Evolutionary conservation across 2,329 filamentous ascomycete genomes (phyloP).

Genomic region (Thelonectria rubi): DNA sequence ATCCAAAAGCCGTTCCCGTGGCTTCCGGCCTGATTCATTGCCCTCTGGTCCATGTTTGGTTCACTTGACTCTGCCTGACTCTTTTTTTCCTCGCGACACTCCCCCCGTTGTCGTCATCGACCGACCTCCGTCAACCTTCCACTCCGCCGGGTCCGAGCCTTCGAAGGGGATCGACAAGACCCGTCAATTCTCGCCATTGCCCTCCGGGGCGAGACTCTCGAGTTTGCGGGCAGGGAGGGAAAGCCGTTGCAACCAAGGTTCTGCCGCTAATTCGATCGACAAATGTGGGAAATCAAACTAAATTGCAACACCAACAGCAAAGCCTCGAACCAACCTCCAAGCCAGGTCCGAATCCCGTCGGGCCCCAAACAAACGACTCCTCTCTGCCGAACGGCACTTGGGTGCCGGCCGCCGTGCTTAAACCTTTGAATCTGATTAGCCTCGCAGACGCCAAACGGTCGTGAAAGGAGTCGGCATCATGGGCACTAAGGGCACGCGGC

Average conservation of each 20-base stretch:
- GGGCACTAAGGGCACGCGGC: neutral
- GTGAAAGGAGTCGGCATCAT: neutral
- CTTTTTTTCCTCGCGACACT: neutral
- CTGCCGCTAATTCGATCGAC: neutral
- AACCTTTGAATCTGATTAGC: neutral
- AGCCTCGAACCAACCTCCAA: neutral
- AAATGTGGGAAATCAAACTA: neutral
- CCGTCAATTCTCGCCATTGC: neutral
- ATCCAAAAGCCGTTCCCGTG: conserved; percentile 3
- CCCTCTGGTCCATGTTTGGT: neutral
- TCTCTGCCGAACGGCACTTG: neutral
- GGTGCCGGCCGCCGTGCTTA: neutral
- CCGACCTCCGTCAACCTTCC: neutral
- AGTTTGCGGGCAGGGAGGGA: no score
- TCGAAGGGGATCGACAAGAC: neutral
- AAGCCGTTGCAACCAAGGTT: neutral
- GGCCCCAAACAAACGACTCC: neutral
- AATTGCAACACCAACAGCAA: neutral
- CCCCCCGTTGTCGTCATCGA: conserved; percentile 10
- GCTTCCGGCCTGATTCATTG: conserved; percentile 11
- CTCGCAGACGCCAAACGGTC: neutral
- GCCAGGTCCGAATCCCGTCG: neutral
- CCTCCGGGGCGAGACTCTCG: no score
- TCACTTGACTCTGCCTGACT: neutral
- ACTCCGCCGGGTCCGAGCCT: neutral